These are phyloP conservation scores for Penicillium brasilianum DNA, from an alignment of 2,329 filamentous ascomycete species.

Conservation along the genomic window DNA sequence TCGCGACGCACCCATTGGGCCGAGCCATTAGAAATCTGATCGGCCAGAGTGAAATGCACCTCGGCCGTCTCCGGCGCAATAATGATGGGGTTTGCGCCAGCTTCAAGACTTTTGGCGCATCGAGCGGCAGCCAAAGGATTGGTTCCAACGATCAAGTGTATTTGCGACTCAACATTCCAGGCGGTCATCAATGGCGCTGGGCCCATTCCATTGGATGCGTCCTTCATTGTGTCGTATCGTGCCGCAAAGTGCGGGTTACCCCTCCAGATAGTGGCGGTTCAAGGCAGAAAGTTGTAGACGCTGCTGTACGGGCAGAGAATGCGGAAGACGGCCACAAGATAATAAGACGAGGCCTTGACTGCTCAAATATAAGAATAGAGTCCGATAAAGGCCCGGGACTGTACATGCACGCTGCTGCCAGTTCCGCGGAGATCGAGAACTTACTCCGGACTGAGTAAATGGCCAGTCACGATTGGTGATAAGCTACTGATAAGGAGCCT, in stretches of 20 bases:
- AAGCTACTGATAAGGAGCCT: slow-evolving; percentile 28
- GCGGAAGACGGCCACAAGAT: background rate
- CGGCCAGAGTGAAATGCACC: slow-evolving; percentile 61
- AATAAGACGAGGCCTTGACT: background rate
- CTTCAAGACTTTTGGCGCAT: slow-evolving; percentile 77
- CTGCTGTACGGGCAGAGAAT: background rate
- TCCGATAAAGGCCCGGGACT: slow-evolving; percentile 1
- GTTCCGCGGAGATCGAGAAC: slow-evolving; percentile 32
- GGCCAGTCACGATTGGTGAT: slow-evolving; percentile 29
- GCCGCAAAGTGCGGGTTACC: slow-evolving; percentile 20
- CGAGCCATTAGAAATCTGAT: slow-evolving; percentile 50
- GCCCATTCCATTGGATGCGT: slow-evolving; percentile 32
- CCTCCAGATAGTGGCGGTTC: slow-evolving; percentile 16
- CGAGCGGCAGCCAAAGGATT: slow-evolving; percentile 86
- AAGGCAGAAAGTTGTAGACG: slow-evolving; percentile 1
- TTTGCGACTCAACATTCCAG: slow-evolving; percentile 46
- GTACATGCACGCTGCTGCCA: slow-evolving; percentile 12
- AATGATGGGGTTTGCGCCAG: slow-evolving; percentile 80
- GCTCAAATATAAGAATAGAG: background rate
- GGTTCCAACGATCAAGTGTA: slow-evolving; percentile 85
- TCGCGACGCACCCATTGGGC: slow-evolving; percentile 50
- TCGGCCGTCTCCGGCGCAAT: slow-evolving; percentile 71
- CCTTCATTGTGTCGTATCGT: slow-evolving; percentile 38
- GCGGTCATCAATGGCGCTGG: slow-evolving; percentile 46
- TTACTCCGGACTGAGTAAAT: slow-evolving; percentile 31